phyloP scores from a whole-genome alignment of 2,329 filamentous ascomycete species.

The Beauveria sp. region DNA sequence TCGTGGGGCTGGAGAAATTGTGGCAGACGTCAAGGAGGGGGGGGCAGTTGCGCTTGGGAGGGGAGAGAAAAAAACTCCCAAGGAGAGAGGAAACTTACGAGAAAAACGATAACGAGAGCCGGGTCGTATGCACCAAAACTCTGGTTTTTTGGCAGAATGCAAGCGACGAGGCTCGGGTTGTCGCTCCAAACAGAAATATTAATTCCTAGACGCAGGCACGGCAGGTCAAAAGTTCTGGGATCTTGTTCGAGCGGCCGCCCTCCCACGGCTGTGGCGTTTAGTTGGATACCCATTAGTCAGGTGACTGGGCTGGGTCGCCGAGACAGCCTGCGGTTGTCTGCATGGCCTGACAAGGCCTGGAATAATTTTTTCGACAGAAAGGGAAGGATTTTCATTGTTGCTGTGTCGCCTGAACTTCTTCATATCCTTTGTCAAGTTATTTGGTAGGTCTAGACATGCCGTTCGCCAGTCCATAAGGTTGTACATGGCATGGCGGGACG shows the following conservation, averaged over 20 bases:
- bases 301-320: constrained; percentile 5
- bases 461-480: neutral
- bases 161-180: neutral
- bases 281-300: constrained; percentile 12
- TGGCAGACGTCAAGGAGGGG: constrained; percentile 7
- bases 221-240: constrained; percentile 7
- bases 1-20: constrained; percentile 11
- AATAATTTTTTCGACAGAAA: neutral
- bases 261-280: constrained; percentile 12
- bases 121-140: neutral
- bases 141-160: neutral
- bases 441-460: neutral
- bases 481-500: neutral
- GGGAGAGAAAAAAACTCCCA: neutral
- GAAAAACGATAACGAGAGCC: constrained; percentile 8
- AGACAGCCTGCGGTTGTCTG: neutral
- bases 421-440: neutral
- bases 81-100: neutral
- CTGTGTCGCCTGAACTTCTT: neutral
- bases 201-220: neutral
- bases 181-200: neutral
- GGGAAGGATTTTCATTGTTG: neutral
- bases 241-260: constrained; percentile 9
- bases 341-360: neutral
- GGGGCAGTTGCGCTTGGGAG: neutral